Conservation (phyloP, 768 basidiomycete species). For the Psilocybe cubensis region DNA sequence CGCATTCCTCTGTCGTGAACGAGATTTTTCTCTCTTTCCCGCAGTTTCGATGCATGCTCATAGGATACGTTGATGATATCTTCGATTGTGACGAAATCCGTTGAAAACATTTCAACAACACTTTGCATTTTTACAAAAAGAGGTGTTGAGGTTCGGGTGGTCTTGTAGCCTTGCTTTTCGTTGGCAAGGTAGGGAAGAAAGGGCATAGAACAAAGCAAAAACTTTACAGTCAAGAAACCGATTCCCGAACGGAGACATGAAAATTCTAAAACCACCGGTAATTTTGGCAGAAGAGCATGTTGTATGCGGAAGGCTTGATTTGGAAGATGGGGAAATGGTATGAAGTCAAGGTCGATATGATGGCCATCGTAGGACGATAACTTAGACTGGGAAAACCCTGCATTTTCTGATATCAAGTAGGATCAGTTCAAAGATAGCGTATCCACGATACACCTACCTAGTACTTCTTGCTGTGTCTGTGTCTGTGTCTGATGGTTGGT, state of each 20-base stretch:
- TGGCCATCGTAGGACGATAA: not conserved
- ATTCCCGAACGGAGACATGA: constrained; percentile 41
- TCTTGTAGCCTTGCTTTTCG: not conserved
- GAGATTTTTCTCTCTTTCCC: constrained; percentile 26
- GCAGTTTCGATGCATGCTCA: constrained; percentile 31
- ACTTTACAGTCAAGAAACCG: constrained; percentile 35
- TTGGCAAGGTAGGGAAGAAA: constrained; percentile 27
- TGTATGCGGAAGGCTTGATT: constrained; percentile 25
- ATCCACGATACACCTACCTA: too few relatives aligned
- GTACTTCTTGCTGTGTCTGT: too few relatives aligned
- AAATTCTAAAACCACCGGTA: constrained; percentile 31
- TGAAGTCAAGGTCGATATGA: constrained; percentile 18
- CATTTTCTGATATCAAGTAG: too few relatives aligned
- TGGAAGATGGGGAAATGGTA: constrained; percentile 26
- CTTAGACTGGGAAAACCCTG: not conserved
- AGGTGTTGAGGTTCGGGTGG: constrained; percentile 37
- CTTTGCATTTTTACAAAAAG: constrained; percentile 39
- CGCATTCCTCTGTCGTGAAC: constrained; percentile 29
- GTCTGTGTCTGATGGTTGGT: not conserved
- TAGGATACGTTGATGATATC: constrained; percentile 44
- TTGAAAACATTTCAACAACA: constrained; percentile 38
- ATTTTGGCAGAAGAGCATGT: constrained; percentile 17
- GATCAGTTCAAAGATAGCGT: too few relatives aligned
- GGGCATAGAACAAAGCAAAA: constrained; percentile 47
- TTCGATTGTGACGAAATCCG: constrained; percentile 26